phyloP scores from a whole-genome alignment of 2,329 filamentous ascomycete genomes.

The Aspergillus ustus region DNA sequence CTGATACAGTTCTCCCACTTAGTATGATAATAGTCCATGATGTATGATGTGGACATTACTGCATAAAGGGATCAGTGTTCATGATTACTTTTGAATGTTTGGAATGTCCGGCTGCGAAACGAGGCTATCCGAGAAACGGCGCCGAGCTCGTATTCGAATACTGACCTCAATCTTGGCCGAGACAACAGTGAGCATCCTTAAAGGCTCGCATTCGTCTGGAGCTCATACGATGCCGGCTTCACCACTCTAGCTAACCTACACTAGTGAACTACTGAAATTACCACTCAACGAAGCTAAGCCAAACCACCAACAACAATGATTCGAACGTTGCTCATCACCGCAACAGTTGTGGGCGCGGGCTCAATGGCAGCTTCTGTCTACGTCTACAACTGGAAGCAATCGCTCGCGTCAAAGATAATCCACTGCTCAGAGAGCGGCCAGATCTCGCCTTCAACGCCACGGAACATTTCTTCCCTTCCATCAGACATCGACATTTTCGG shows the following conservation, averaged over 20 bases:
- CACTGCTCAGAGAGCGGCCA: conserved; percentile 6
- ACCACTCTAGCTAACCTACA: neutral
- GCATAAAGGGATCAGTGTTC: neutral
- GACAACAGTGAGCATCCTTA: neutral
- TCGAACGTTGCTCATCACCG: neutral
- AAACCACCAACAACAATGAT: neutral
- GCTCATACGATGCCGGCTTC: neutral
- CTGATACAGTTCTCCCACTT: neutral
- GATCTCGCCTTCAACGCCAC: conserved; percentile 12
- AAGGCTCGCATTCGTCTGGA: neutral
- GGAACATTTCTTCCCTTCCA: conserved; percentile 31
- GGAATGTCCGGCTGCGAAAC: neutral
- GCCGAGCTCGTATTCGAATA: conserved; percentile 8
- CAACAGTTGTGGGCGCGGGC: conserved; percentile 1
- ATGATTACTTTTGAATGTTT: neutral
- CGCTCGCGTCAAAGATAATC: neutral
- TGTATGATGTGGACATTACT: neutral
- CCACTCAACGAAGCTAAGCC: neutral
- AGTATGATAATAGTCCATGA: neutral
- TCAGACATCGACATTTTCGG: conserved; percentile 21
- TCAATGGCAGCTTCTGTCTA: conserved; percentile 9
- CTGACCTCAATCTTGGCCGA: neutral
- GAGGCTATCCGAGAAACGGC: conserved; percentile 1
- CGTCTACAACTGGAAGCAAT: conserved; percentile 1
- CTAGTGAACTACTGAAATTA: neutral